These are phyloP conservation scores for Backusella liffmaniae DNA, from an alignment of 192 early-diverging fungal genomes.

Conservation along the genomic window DNA sequence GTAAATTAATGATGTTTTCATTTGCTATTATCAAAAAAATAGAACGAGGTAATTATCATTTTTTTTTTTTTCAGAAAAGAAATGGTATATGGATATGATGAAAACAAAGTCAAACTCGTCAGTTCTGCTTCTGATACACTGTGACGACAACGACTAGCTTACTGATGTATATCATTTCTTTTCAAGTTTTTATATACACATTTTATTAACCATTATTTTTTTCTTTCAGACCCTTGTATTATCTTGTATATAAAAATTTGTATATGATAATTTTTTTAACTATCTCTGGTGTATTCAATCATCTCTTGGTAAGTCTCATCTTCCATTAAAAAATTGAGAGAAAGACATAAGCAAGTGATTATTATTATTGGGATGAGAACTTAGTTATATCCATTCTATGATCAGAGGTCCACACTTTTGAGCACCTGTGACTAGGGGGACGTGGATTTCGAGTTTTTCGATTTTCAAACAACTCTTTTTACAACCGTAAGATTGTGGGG, in stretches of 20 bases:
- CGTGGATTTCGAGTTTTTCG: conserved; percentile 16
- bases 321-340: not conserved
- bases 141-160: conserved; percentile 16
- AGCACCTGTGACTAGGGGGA: not conserved
- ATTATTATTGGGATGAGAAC: conserved; percentile 9
- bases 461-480: not conserved
- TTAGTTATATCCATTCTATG: conserved; percentile 30
- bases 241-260: not conserved
- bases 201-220: not conserved
- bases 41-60: not conserved
- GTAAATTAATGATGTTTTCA: not conserved
- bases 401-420: conserved; percentile 18
- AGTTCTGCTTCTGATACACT: conserved; percentile 26
- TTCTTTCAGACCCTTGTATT: not conserved
- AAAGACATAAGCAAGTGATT: not conserved
- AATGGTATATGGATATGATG: conserved; percentile 18
- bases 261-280: not conserved
- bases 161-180: conserved; percentile 8
- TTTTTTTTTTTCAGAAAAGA: not conserved
- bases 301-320: not conserved
- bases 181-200: not conserved
- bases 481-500: conserved; percentile 15
- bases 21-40: not conserved
- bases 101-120: conserved; percentile 14
- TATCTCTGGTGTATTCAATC: not conserved